Conservation (phyloP, 208 protist species). For the Trypanosoma lewisi region DNA sequence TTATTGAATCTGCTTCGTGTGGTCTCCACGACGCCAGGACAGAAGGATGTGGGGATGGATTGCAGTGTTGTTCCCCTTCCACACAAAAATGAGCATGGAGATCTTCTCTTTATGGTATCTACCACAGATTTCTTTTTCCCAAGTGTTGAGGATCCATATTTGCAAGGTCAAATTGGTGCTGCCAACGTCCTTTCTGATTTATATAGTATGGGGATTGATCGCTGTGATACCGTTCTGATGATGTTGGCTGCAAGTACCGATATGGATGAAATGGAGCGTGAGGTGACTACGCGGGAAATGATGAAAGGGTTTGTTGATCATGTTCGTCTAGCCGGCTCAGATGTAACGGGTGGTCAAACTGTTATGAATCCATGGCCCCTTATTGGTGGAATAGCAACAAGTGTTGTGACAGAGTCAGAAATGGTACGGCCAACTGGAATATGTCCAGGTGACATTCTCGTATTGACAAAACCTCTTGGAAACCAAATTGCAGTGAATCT, state of each 20-base stretch:
- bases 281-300: conserved; percentile 82
- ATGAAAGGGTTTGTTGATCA: conserved; percentile 93
- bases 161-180: conserved; percentile 93
- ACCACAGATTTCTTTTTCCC: conserved; percentile 98
- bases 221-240: conserved; percentile 96
- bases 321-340: conserved; percentile 62
- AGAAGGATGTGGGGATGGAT: conserved; percentile 88
- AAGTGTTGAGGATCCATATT: conserved; percentile 94
- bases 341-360: conserved; percentile 95
- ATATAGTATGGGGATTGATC: conserved; percentile 94
- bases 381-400: conserved; percentile 93
- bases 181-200: conserved; percentile 97
- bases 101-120: conserved; percentile 87
- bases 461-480: conserved; percentile 96
- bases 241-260: conserved; percentile 91
- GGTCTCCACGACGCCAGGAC: conserved; percentile 62
- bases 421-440: conserved; percentile 87
- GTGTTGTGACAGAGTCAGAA: conserved; percentile 74
- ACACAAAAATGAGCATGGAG: conserved; percentile 39
- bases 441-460: conserved; percentile 87
- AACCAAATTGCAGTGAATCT: conserved; percentile 93
- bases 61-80: conserved; percentile 91
- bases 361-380: conserved; percentile 96
- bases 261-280: conserved; percentile 87
- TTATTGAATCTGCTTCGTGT: conserved; percentile 81